Conservation (phyloP, 2,329 filamentous ascomycete species). For the Colletotrichum musae region DNA sequence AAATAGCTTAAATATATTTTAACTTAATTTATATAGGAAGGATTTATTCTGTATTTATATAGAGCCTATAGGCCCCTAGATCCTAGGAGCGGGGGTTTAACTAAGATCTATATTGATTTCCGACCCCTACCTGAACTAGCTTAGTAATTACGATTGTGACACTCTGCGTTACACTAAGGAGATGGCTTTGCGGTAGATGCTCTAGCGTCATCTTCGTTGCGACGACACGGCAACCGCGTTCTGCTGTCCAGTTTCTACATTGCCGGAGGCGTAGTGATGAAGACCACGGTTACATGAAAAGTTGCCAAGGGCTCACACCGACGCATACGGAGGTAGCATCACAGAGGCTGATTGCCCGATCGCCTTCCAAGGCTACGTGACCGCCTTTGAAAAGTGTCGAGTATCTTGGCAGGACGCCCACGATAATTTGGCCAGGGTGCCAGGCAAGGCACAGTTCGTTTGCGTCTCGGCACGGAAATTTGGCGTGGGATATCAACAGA, state of each 20-base stretch:
- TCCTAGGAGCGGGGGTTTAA: no score
- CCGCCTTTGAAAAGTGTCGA: not conserved
- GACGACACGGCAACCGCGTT: not conserved
- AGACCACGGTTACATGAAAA: not conserved
- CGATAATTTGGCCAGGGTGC: not conserved
- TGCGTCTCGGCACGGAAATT: conserved; percentile 16
- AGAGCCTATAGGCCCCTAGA: no score
- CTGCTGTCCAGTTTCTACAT: not conserved
- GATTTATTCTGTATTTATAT: no score
- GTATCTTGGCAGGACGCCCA: not conserved
- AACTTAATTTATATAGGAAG: no score
- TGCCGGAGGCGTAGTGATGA: not conserved
- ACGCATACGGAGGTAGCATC: not conserved
- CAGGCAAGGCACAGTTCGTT: conserved; percentile 4
- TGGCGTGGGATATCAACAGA: not conserved
- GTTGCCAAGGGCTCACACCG: not conserved
- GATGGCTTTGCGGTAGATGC: conserved; percentile 8
- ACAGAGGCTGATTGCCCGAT: no score
- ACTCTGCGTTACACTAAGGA: no score
- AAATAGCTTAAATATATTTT: no score
- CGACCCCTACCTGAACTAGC: no score
- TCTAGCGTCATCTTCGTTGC: conserved; percentile 13
- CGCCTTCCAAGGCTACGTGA: no score
- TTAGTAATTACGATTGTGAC: no score
- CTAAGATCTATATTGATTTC: no score